Percentiles rank a stretch among this genome's conserved stretches.
Conservation (phyloP, 2,329 filamentous ascomycete species). For the Ceratocystis ficicola region DNA sequence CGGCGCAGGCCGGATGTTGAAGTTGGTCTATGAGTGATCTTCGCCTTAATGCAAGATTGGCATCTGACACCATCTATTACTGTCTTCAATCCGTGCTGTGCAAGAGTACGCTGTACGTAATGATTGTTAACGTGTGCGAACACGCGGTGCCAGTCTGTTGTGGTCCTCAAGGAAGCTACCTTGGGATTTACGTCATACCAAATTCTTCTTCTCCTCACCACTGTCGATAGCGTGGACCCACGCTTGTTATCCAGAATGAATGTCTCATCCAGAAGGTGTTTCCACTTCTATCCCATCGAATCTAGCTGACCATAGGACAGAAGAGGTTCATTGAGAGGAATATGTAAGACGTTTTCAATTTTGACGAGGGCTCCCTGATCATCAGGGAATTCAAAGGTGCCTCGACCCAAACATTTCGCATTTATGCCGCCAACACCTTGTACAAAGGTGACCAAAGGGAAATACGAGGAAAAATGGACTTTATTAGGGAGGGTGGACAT, state of each 20-base stretch:
- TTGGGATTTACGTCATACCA: not conserved
- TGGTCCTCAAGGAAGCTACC: not conserved
- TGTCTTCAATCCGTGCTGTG: not conserved
- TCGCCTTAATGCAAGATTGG: not conserved
- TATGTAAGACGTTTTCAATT: not conserved
- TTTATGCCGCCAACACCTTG: too few relatives aligned
- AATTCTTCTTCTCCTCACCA: not conserved
- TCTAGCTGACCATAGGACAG: not conserved
- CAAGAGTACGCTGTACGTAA: not conserved
- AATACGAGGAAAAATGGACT: not conserved
- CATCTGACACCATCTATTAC: not conserved
- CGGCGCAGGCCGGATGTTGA: not conserved
- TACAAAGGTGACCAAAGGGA: fast-evolving
- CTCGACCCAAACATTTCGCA: not conserved
- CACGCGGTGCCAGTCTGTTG: not conserved
- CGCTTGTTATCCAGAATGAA: not conserved
- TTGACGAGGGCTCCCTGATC: not conserved
- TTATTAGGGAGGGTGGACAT: not conserved
- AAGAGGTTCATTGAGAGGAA: not conserved
- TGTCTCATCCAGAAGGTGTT: too few relatives aligned
- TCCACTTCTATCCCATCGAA: not conserved
- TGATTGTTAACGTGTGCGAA: not conserved
- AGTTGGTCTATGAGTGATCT: not conserved
- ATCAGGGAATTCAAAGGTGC: not conserved
- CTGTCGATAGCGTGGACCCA: not conserved